Evolutionary conservation across 192 early-diverging fungal species (phyloP).

Genomic region (Thoreauomyces humboldtii): DNA sequence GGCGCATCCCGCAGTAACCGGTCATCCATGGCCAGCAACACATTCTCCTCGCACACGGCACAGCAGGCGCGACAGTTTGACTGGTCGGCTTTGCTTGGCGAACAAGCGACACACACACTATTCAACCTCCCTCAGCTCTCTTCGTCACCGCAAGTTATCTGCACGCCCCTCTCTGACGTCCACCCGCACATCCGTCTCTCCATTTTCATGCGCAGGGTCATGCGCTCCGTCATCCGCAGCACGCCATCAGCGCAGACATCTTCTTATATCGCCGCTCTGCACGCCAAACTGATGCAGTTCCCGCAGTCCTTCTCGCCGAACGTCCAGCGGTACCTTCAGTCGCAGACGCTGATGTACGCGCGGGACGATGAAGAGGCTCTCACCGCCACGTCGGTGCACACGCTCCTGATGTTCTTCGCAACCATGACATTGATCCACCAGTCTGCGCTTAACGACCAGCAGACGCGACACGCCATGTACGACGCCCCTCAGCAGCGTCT

Average conservation of each 20-base stretch:
- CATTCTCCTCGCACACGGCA: too few species aligned
- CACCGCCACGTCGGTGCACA: constrained; percentile 2
- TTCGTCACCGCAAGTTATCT: neutral
- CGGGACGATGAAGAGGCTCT: neutral
- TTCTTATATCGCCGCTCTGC: neutral
- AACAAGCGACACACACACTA: neutral
- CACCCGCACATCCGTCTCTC: constrained; percentile 14
- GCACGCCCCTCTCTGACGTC: neutral
- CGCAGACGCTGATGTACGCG: neutral
- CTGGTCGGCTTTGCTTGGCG: too few species aligned
- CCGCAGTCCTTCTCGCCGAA: neutral
- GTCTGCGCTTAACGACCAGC: neutral
- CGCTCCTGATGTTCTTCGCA: neutral
- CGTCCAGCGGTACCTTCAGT: neutral
- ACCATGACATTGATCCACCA: constrained; percentile 6
- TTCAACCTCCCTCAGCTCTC: neutral
- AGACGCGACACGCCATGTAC: neutral
- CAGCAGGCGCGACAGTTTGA: too few species aligned
- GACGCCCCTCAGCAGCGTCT: neutral
- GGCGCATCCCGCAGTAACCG: too few species aligned
- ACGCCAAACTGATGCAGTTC: constrained; percentile 12
- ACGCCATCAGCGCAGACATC: neutral
- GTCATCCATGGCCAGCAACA: too few species aligned
- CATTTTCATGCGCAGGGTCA: constrained; percentile 10
- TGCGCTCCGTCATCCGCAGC: neutral